Evolutionary conservation across 2,329 filamentous ascomycete species (phyloP).

Genomic region (Cladosporium velox): DNA sequence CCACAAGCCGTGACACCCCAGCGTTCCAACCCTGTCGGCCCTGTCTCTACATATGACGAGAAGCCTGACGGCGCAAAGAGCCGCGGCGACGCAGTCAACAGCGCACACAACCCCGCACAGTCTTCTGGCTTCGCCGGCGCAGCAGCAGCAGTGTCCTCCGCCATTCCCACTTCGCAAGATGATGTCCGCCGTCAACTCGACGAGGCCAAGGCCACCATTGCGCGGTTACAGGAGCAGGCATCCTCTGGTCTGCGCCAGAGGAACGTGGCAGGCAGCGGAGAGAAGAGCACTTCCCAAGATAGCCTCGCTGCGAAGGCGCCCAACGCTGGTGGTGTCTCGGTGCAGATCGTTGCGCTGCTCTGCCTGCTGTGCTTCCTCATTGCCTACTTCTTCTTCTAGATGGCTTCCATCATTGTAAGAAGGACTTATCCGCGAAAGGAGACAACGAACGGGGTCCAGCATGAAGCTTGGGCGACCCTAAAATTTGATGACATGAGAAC

Average conservation of each 20-base stretch:
- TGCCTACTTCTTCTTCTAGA: conserved; percentile 90
- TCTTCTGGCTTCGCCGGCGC: conserved; percentile 45
- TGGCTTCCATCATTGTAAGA: neutral
- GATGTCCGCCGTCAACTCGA: conserved; percentile 73
- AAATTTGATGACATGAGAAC: neutral
- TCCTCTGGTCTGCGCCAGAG: conserved; percentile 76
- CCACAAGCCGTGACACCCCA: conserved; percentile 49
- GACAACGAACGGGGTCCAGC: neutral
- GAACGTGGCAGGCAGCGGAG: conserved; percentile 51
- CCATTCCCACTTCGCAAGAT: conserved; percentile 53
- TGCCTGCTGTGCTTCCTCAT: conserved; percentile 90
- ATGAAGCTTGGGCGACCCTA: neutral
- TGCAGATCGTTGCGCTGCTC: conserved; percentile 79
- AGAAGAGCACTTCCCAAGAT: conserved; percentile 27
- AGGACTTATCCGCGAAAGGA: neutral
- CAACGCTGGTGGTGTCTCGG: conserved; percentile 70
- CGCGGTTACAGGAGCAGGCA: conserved; percentile 63
- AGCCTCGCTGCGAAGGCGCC: conserved; percentile 26
- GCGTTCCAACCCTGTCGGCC: conserved; percentile 39
- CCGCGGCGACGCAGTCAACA: conserved; percentile 42
- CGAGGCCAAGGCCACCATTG: conserved; percentile 73
- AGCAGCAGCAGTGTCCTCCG: conserved; percentile 49
- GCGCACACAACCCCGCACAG: conserved; percentile 43
- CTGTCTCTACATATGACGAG: conserved; percentile 43
- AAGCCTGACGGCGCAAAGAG: conserved; percentile 44